Percentiles rank a stretch among this genome's conserved stretches.
These are phyloP conservation scores for Aspergillus puulaauensis DNA, from an alignment of 2,329 filamentous ascomycete genomes.

Conservation along the genomic window DNA sequence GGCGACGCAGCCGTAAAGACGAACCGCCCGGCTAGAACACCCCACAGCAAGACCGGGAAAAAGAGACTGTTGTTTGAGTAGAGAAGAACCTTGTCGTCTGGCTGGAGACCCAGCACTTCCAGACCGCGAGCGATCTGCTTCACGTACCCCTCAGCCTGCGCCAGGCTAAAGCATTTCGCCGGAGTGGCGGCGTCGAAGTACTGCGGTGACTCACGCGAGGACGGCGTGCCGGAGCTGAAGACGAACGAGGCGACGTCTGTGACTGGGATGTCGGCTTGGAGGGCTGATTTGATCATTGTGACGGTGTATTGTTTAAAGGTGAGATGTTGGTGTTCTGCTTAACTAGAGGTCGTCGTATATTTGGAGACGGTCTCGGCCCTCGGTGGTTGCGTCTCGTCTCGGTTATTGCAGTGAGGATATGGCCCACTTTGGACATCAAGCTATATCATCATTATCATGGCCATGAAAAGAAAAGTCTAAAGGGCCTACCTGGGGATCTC, in stretches of 20 bases:
- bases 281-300: background rate
- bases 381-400: no score
- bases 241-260: constrained; percentile 12
- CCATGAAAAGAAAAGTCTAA: no score
- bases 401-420: no score
- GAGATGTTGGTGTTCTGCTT: no score
- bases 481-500: no score
- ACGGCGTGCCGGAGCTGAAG: background rate
- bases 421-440: no score
- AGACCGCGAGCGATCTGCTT: constrained; percentile 6
- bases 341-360: no score
- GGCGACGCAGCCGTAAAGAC: constrained; percentile 7
- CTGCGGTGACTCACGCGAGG: constrained; percentile 1
- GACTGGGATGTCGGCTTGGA: constrained; percentile 1
- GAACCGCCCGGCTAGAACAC: constrained; percentile 3
- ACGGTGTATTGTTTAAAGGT: no score
- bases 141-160: constrained; percentile 6
- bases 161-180: constrained; percentile 3
- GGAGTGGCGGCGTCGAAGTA: constrained; percentile 9
- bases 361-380: no score
- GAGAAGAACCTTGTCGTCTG: constrained; percentile 9
- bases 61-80: constrained; percentile 3
- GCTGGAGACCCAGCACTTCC: constrained; percentile 1
- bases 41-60: constrained; percentile 9
- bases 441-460: no score